Percentiles rank a stretch among this genome's conserved stretches.
Conservation (phyloP, 2,329 filamentous ascomycete species). For the Hymenoscyphus albidus region DNA sequence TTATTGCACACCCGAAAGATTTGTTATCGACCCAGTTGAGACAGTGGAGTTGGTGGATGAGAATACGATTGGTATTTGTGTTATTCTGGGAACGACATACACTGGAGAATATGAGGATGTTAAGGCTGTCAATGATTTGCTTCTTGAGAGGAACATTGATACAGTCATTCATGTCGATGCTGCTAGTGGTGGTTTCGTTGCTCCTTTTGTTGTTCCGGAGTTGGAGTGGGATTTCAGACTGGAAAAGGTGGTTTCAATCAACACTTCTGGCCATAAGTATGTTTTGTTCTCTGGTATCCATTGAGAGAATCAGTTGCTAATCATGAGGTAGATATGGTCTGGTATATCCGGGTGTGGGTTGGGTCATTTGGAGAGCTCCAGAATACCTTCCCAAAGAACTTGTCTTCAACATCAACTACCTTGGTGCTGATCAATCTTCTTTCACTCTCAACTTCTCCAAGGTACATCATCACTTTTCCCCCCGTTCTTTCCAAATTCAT, state of each 20-base stretch:
- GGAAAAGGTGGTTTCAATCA: constrained; percentile 86
- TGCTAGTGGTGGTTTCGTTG: constrained; percentile 87
- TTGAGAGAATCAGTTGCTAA: constrained; percentile 1
- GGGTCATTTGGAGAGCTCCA: constrained; percentile 83
- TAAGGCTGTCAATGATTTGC: constrained; percentile 84
- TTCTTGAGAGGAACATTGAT: constrained; percentile 70
- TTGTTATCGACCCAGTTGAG: constrained; percentile 60
- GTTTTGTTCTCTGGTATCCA: neutral
- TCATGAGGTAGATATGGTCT: constrained; percentile 66
- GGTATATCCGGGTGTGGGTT: constrained; percentile 88
- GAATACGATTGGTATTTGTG: constrained; percentile 85
- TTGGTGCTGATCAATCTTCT: constrained; percentile 89
- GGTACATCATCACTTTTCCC: constrained; percentile 12
- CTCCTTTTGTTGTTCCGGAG: constrained; percentile 80
- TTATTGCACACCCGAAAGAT: constrained; percentile 58
- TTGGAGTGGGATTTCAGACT: constrained; percentile 91
- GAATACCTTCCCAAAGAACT: constrained; percentile 81
- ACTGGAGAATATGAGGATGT: constrained; percentile 95
- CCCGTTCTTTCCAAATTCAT: neutral
- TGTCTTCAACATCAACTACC: constrained; percentile 99
- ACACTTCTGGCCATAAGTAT: constrained; percentile 87
- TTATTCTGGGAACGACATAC: constrained; percentile 89
- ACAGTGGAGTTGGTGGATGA: constrained; percentile 59
- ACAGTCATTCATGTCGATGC: constrained; percentile 92
- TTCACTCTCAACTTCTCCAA: constrained; percentile 98